A percentile compares a stretch with the other conserved stretches of the same genome.
Conservation (phyloP, 805 yeast species). For the Soucietia sequanensis region DNA sequence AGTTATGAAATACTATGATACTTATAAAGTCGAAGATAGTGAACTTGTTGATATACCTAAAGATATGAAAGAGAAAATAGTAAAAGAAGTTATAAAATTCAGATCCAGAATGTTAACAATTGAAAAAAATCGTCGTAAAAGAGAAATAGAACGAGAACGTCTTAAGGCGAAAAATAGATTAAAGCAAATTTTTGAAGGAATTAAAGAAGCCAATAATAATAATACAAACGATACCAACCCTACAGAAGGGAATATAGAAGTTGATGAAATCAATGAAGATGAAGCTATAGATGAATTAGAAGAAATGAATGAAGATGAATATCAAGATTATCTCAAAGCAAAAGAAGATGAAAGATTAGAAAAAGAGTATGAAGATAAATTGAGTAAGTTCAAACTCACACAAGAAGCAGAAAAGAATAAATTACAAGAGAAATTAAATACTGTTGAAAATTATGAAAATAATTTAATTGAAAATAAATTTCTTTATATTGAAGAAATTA, state of each 20-base stretch:
- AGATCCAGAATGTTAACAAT: constrained; percentile 52
- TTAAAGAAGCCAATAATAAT: constrained; percentile 28
- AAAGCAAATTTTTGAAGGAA: constrained; percentile 43
- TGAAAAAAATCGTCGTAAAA: constrained; percentile 51
- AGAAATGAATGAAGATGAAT: constrained; percentile 28
- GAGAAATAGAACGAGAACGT: constrained; percentile 48
- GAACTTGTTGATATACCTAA: constrained; percentile 59
- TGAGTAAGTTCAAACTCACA: constrained; percentile 10
- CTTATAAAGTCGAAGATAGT: constrained; percentile 54
- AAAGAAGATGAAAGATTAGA: constrained; percentile 25
- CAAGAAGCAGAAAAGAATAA: constrained; percentile 17
- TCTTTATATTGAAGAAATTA: constrained; percentile 31
- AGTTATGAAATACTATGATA: constrained; percentile 31
- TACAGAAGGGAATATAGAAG: constrained; percentile 2
- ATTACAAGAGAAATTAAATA: constrained; percentile 19
- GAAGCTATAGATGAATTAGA: constrained; percentile 13
- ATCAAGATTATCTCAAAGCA: constrained; percentile 14
- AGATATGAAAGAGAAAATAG: constrained; percentile 51
- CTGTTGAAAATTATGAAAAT: constrained; percentile 33
- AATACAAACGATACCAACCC: neutral
- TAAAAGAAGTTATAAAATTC: constrained; percentile 53
- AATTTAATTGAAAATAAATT: constrained; percentile 36
- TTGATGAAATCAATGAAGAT: constrained; percentile 12
- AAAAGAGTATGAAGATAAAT: constrained; percentile 13
- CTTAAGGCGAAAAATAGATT: constrained; percentile 47